Base-by-base conservation (phyloP, 2,329 filamentous ascomycete species). In the Claviceps sp. region DNA sequence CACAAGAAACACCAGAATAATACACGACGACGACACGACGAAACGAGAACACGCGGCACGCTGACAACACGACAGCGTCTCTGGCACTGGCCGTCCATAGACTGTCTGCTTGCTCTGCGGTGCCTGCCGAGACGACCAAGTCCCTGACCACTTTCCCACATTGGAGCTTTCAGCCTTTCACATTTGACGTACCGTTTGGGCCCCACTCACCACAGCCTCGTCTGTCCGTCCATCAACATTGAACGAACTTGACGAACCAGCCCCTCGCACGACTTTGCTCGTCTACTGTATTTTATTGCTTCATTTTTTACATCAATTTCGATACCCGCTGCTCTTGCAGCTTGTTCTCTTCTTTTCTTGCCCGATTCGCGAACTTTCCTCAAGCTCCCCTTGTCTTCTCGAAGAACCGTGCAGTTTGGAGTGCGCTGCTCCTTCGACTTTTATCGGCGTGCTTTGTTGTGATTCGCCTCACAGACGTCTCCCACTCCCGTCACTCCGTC, bases 201-300 rank as follows among this genome's bases (percentile, higher is more conserved):
- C 49, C 41, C 51, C 51, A 50, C 46, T 17, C 50, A 47, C 50
- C 50, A 19, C 43, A 19, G 48, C 17, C 30, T 38, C 40, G 48
- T 37, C 40, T 26, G 26, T 38, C 40, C 13, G 26, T 44, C 40
- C 48, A 44, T 34, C 30, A 50, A 40, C 42, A 44, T 44, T 16
- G 42, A 22, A 24, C 17, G 11, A 7, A 37, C 37, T 48, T 24
- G 46, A n/a, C 37, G 37, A 48, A 37, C 26, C 30, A 38, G 26
- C n/a, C 41, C 37, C 50, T 47, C 44, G 22, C n/a, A 51, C 38
- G 22, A 45, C 42, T 45, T 50, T n/a, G 50, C 38, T 52, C 43
- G 46, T 47, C n/a, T 47, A 34, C 47, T 48, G 45, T 51, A 47
- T 51, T 51, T 51, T 51, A 47, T 51, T 47, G 45, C 41, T 49